Conservation (phyloP, 176 grass and related monocot species). For the Calamus simplicifolius region DNA sequence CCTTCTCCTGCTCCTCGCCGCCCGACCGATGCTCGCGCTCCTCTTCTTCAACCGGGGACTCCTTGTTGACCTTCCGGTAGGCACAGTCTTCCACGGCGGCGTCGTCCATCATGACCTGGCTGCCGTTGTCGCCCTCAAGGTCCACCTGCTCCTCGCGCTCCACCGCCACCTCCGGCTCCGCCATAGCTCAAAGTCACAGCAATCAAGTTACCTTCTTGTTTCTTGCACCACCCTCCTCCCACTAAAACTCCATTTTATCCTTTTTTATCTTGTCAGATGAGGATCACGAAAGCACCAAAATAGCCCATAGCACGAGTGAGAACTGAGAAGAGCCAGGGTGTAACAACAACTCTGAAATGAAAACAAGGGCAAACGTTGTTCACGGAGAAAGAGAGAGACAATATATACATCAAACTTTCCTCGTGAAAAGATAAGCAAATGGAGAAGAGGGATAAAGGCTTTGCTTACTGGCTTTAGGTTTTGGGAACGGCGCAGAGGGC, state of each 20-base stretch:
- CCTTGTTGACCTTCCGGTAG: slow-evolving; percentile 34
- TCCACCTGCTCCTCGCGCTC: slow-evolving; percentile 70
- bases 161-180: slow-evolving; percentile 37
- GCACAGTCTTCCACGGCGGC: slow-evolving; percentile 20
- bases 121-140: slow-evolving; percentile 77
- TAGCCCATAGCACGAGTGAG: too few relatives aligned
- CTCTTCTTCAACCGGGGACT: slow-evolving; percentile 20
- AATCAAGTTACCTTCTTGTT: too few relatives aligned
- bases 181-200: slow-evolving; percentile 1
- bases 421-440: slow-evolving; percentile 2
- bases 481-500: too few relatives aligned
- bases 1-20: slow-evolving; percentile 13
- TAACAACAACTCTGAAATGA: too few relatives aligned
- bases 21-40: slow-evolving; percentile 1
- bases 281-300: too few relatives aligned
- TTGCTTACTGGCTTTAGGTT: too few relatives aligned
- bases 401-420: too few relatives aligned
- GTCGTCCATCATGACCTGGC: slow-evolving; percentile 68
- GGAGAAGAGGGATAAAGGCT: background rate
- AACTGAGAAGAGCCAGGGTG: too few relatives aligned
- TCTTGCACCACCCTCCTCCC: slow-evolving; percentile 2
- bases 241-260: background rate
- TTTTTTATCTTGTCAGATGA: too few relatives aligned
- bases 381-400: too few relatives aligned
- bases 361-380: too few relatives aligned